Evolutionary conservation across 768 basidiomycete species (phyloP).

Genomic region (Naganishia vaughanmartiniae): DNA sequence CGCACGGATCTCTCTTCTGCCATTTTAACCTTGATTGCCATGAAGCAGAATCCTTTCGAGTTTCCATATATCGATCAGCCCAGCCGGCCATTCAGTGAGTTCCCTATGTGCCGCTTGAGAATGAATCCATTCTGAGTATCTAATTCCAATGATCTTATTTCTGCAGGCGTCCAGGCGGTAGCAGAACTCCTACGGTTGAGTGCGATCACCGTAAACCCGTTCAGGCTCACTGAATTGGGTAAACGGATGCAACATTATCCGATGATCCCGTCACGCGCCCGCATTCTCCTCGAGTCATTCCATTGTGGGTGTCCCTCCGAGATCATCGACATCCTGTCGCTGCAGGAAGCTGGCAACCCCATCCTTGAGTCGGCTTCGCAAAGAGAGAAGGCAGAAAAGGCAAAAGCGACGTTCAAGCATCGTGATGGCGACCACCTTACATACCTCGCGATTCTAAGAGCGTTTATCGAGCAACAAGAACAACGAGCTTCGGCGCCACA

Average conservation of each 20-base stretch:
- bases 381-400: slow-evolving; percentile 64
- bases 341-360: slow-evolving; percentile 75
- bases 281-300: slow-evolving; percentile 74
- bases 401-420: slow-evolving; percentile 75
- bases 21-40: slow-evolving; percentile 78
- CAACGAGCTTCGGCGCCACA: neutral
- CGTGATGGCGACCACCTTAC: slow-evolving; percentile 87
- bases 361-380: slow-evolving; percentile 70
- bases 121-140: neutral
- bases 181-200: slow-evolving; percentile 68
- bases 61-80: slow-evolving; percentile 89
- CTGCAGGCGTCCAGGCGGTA: slow-evolving; percentile 51
- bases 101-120: neutral
- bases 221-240: slow-evolving; percentile 66
- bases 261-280: slow-evolving; percentile 78
- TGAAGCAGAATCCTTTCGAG: slow-evolving; percentile 73
- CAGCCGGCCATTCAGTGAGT: slow-evolving; percentile 58
- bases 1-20: slow-evolving; percentile 80
- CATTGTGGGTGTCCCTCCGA: slow-evolving; percentile 70
- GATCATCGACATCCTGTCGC: slow-evolving; percentile 76
- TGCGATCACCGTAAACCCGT: slow-evolving; percentile 58
- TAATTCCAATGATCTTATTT: neutral
- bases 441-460: slow-evolving; percentile 75
- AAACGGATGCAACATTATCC: slow-evolving; percentile 86
- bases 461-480: slow-evolving; percentile 63